Conservation (phyloP, 2,329 filamentous ascomycete genomes). For the Aschersonia sp. region DNA sequence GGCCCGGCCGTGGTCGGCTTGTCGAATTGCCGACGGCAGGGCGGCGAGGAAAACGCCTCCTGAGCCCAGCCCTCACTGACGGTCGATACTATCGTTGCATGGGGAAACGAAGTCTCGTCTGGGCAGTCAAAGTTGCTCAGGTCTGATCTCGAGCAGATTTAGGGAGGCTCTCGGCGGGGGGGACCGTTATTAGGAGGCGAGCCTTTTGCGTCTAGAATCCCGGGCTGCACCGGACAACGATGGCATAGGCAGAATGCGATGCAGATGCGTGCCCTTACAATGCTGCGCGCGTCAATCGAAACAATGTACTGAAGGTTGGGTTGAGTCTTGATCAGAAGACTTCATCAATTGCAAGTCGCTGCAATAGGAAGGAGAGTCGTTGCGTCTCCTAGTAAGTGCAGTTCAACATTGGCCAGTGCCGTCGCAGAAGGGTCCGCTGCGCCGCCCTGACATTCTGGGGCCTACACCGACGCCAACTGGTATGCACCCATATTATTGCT, state of each 20-base stretch:
- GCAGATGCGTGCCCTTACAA: not conserved
- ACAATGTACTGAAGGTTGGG: not conserved
- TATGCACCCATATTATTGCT: not conserved
- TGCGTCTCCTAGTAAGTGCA: not conserved
- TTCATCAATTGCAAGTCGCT: not conserved
- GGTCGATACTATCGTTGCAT: constrained; percentile 19
- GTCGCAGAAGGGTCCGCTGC: not conserved
- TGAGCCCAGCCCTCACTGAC: constrained; percentile 12
- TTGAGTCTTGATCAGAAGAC: not conserved
- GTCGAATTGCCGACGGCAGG: constrained; percentile 9
- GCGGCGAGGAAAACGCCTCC: constrained; percentile 17
- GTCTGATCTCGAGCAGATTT: not conserved
- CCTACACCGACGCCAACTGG: not conserved
- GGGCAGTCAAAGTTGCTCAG: not conserved
- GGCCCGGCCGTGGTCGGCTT: not conserved
- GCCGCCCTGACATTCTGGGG: not conserved
- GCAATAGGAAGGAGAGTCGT: not conserved
- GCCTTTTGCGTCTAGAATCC: no score
- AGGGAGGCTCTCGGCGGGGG: no score
- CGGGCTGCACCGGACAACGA: no score
- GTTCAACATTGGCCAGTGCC: constrained; percentile 1
- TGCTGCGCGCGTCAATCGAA: not conserved
- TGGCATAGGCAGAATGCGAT: not conserved
- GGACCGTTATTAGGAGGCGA: no score
- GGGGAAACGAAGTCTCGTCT: constrained; percentile 1